Evolutionary conservation across 108 stramenopile species (phyloP), one percentile per base, ranked within the genome.

Genomic region (Conticribra weissflogii): DNA sequence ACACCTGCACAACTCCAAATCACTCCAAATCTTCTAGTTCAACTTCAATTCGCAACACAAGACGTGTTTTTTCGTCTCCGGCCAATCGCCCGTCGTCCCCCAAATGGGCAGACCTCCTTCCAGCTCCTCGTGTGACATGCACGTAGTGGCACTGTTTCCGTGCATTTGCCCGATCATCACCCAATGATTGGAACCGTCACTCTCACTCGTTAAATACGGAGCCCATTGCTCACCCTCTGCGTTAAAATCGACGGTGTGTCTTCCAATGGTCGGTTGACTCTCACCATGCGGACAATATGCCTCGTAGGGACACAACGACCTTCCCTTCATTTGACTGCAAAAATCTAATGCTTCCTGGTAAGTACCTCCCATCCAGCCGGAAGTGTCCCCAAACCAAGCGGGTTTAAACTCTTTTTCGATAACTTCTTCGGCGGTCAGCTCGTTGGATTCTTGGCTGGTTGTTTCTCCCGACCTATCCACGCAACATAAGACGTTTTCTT

Each of bases 91-190:
- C 24, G 24, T 54, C 4, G 31, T n/a, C 19, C 73, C 73, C 73
- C 73, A 74, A 44, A n/a, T 15, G 15, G 64, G 64, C 14, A 46
- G 32, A 0, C 0, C 18, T 7, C 59, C 65, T 45, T 54, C 65
- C 30, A 71, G 61, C 33, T 51, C 33, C 23, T 68, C n/a, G 56
- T 56, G 33, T 12, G 22, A 0, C 76, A 77, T 77, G 61, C 76
- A 77, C 18, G 76, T 77, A 0, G 76, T 77, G 0, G 68, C 68
- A 28, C 59, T 22, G 52, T 77, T 77, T 19, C 60, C 54, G 41
- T 69, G 55, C 47, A 61, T 69, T 41, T 69, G 76, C 29, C 76
- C 76, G 41, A 77, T 58, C 63, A 50, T 47, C 12, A 77, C 62
- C 76, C 76, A 77, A 22, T 56, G 22, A 56, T 77, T 69, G 15